Evolutionary conservation across 2,329 filamentous ascomycete species (phyloP), one percentile per base, ranked within the genome.

Genomic region (Ramichloridium luteum): DNA sequence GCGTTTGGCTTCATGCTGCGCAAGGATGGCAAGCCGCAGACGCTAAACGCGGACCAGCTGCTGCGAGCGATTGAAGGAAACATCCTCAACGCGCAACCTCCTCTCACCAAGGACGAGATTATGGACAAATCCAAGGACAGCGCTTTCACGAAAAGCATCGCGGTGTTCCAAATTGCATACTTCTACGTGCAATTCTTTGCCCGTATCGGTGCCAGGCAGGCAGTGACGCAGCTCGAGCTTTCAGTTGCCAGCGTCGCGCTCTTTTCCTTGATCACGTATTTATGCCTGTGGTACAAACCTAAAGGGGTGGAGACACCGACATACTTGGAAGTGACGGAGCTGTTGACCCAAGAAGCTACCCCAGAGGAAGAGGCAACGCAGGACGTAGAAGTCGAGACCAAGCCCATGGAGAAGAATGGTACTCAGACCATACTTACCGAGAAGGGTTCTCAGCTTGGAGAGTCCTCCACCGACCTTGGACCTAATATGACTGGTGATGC

Each of bases 81-180:
- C n/a, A 11, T 8, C 5, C 13, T 26, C 4, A 5, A 6, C 13
- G 14, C 10, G 14, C 13, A 16, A 16, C 14, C 25, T 2, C 31
- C 34, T 26, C 31, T 28, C 4, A 37, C 13, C 27, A 34, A 26
- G 13, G 38, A 43, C 11, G 35, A 49, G 8, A 55, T 61, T 4
- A 31, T 42, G 27, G 57, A 61, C 25, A 54, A 54, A 15, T 61
- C 54, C 39, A 62, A 62, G 33, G 51, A 50, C 2, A 48, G 59
- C 15, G 38, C 35, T 1, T 34, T 60, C 5, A 47, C 57, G 5
- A 61, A 60, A 37, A 16, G 10, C 3, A 27, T 39, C 13, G 25
- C 28, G 3, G 17, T 34, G 10, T 6, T 28, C 2, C 37, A 37
- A 13, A 26, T 38, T 5, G 9, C 20, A 10, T 37, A 37, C 23